Percentiles rank a stretch among this genome's conserved stretches.
Evolutionary conservation across 371 early-diverging fungal genomes (phyloP).

Genomic region (Syncephalastrum monosporum): DNA sequence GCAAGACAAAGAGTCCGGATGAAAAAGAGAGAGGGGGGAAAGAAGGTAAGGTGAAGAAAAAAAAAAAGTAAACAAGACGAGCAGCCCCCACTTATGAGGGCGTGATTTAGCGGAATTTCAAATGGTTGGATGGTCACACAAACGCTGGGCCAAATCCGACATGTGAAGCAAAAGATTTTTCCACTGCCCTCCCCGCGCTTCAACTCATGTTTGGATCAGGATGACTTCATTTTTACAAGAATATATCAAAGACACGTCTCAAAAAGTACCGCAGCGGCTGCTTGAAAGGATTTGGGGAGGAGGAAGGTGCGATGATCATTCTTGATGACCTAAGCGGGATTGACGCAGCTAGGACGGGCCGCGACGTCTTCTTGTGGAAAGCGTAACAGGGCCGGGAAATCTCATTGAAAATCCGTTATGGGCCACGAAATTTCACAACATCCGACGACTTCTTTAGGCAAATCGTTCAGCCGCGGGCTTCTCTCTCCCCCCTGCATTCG

Average conservation of each 20-base stretch:
- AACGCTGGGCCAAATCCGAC: slow-evolving; percentile 7
- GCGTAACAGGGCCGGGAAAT: slow-evolving; percentile 15
- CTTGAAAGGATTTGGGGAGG: no score
- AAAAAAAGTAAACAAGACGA: slow-evolving; percentile 11
- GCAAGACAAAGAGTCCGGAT: slow-evolving; percentile 15
- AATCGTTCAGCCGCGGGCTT: no score
- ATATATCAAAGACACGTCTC: no score
- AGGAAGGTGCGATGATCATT: no score
- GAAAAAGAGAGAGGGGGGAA: slow-evolving; percentile 17
- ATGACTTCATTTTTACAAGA: neutral
- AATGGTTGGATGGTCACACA: slow-evolving; percentile 17
- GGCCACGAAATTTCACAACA: slow-evolving; percentile 13
- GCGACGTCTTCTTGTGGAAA: slow-evolving; percentile 2
- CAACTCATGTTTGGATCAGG: slow-evolving; percentile 1
- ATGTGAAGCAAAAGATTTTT: slow-evolving; percentile 9
- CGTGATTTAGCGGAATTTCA: slow-evolving; percentile 15
- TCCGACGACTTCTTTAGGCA: no score
- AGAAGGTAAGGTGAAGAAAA: slow-evolving; percentile 6
- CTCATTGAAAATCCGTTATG: slow-evolving; percentile 6
- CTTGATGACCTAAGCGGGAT: slow-evolving; percentile 5
- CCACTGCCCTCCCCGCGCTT: no score
- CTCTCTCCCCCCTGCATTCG: no score
- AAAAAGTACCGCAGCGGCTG: no score
- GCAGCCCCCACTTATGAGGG: slow-evolving; percentile 11
- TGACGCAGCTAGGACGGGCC: slow-evolving; percentile 6